Percentiles rank a stretch among this genome's conserved stretches.
Conservation (phyloP, 345 rosid species). For the Gossypioides kirkii region DNA sequence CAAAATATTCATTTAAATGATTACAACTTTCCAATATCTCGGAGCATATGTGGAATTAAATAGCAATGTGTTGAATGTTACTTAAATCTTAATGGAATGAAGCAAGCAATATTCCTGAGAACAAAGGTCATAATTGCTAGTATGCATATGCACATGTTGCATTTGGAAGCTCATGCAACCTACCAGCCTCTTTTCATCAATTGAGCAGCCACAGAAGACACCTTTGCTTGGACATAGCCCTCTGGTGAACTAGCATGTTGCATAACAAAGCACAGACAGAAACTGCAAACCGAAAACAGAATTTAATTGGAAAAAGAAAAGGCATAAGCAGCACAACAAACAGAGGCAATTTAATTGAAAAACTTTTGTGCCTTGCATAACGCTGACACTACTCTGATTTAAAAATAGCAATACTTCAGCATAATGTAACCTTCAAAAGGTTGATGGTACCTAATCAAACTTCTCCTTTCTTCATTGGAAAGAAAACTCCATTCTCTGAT, state of each 20-base stretch:
- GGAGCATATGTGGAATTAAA: background rate
- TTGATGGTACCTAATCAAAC: conserved; percentile 56
- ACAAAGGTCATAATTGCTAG: background rate
- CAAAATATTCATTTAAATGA: conserved; percentile 16
- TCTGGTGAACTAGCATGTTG: conserved; percentile 79
- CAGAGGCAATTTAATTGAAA: background rate
- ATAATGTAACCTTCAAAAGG: conserved; percentile 1
- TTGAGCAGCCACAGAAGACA: conserved; percentile 95
- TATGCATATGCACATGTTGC: background rate
- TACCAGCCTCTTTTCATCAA: conserved; percentile 98
- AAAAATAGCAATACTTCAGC: background rate
- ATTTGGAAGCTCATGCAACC: conserved; percentile 16
- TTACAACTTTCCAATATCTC: background rate
- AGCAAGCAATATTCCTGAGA: too few relatives aligned
- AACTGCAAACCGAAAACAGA: conserved; percentile 44
- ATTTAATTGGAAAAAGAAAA: background rate
- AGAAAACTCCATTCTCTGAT: conserved; percentile 93
- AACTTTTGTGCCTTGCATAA: background rate
- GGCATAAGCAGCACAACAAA: background rate
- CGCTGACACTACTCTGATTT: background rate
- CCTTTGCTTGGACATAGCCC: conserved; percentile 82
- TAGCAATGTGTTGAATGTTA: background rate
- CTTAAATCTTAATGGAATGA: background rate
- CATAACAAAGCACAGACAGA: conserved; percentile 73
- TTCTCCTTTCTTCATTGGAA: conserved; percentile 59